Evolutionary conservation across 805 yeast species (phyloP), one percentile per base, ranked within the genome.

Genomic region (Scheffersomyces ergatensis): DNA sequence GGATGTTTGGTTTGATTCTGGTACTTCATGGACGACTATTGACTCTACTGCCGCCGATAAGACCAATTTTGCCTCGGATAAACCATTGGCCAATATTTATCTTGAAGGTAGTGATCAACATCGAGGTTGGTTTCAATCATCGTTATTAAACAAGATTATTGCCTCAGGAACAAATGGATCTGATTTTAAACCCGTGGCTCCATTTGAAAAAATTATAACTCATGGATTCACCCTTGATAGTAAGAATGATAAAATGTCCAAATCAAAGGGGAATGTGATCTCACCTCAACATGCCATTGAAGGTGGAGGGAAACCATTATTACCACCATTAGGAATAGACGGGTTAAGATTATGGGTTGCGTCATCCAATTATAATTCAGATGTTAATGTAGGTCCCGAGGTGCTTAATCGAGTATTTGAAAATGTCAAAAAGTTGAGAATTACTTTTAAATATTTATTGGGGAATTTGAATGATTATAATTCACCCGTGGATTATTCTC

Each of bases 1-100:
- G 89, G 99, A 93, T 63, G 99, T 93, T 15, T 93, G 99, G 99
- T 92, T 93, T 65, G 99, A 93, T 61, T 85, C 96, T 30, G 99
- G 99, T 0, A 79, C 95, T 0, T 83, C 93, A 25, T 93, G 99
- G 98, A 76, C 80, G 9, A 73, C 78, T 34, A 66, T 85, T 16
- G 57, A 62, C 2, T 70, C 73, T 37, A 64, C 72, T 25, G 45
- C 50, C 3, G 46, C 65, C 11, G 61, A 63, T 25, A 54, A 70
- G 8, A 59, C 61, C 1, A 49, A 73, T 11, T 29, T 29, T 15
- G 23, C 57, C 4, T 55, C 57, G 13, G 37, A 34, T 9, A 33
- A 41, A n/a, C 65, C 63, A 4, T 45, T 59, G 33, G 83, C 95
- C 0, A 95, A 90, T 61, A 75, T 88, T n/a, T 92, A 89, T 56